A percentile compares a stretch with the other conserved stretches of the same genome.
phyloP scores from a whole-genome alignment of 768 basidiomycete species.

The Macrolepiota dolichaula region DNA sequence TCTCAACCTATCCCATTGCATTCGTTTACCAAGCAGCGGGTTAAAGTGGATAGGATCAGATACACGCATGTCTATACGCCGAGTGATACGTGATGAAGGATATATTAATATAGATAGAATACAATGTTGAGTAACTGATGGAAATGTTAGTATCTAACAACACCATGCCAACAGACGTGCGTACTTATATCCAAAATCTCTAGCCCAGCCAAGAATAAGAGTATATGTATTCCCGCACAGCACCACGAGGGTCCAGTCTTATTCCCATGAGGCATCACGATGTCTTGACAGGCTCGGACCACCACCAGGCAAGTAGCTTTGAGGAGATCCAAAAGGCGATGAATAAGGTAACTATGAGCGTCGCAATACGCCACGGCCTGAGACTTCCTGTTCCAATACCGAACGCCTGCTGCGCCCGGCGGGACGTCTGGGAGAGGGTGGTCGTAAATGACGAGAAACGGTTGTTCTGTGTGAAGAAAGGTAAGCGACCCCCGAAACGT shows the following conservation, averaged over 20 bases:
- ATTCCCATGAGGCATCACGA: not conserved
- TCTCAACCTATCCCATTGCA: no score
- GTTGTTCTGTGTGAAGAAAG: conserved; percentile 50
- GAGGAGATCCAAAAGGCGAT: conserved; percentile 54
- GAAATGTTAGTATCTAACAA: not conserved
- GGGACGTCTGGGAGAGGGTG: conserved; percentile 62
- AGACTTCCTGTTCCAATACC: conserved; percentile 65
- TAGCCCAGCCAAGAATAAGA: not conserved
- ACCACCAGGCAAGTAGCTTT: conserved; percentile 52
- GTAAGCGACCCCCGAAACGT: not conserved
- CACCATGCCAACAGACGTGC: not conserved
- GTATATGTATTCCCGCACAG: not conserved
- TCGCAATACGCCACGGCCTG: conserved; percentile 66
- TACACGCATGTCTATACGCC: no score
- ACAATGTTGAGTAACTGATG: not conserved
- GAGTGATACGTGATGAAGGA: not conserved
- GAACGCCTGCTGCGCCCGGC: conserved; percentile 70
- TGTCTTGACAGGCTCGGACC: conserved; percentile 11
- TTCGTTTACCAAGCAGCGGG: no score
- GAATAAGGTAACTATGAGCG: conserved; percentile 54
- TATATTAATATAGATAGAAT: not conserved
- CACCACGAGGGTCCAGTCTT: not conserved
- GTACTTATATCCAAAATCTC: not conserved
- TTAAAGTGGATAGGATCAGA: no score
- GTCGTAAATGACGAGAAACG: conserved; percentile 63